phyloP scores from a whole-genome alignment of 1,284 basidiomycete genomes.

The Pyrrhoderma lamaoense region DNA sequence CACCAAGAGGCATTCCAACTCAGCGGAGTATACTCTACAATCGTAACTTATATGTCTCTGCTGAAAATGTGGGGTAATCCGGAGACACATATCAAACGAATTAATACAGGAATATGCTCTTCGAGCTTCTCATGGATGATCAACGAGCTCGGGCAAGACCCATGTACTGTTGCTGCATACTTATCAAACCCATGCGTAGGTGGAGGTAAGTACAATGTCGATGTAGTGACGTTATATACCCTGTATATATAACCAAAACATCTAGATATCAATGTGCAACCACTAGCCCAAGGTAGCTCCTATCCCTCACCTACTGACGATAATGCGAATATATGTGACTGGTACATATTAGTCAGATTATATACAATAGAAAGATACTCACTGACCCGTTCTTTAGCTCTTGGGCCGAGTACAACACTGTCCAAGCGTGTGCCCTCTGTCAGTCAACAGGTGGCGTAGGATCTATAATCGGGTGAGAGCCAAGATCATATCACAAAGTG shows the following conservation, averaged over 20 bases:
- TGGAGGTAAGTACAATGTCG: background rate
- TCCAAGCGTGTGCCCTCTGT: conserved; percentile 14
- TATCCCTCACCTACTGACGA: conserved; percentile 7
- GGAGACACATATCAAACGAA: background rate
- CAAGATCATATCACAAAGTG: too few species aligned
- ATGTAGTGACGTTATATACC: conserved; percentile 3
- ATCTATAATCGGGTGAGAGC: too few species aligned
- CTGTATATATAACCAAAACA: background rate
- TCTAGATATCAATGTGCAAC: background rate
- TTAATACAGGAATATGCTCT: background rate
- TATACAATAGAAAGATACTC: background rate
- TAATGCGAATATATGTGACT: conserved; percentile 5
- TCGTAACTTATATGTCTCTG: too few species aligned
- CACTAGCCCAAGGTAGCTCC: too few species aligned
- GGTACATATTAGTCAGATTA: conserved; percentile 4
- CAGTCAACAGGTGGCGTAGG: background rate
- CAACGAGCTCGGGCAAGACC: conserved; percentile 13
- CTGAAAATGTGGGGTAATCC: too few species aligned
- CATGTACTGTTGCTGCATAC: conserved; percentile 14
- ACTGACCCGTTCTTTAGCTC: conserved; percentile 6
- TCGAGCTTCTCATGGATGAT: conserved; percentile 16
- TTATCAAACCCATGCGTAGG: conserved; percentile 1
- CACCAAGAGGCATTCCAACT: too few species aligned
- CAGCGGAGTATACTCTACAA: too few species aligned
- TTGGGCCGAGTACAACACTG: conserved; percentile 14